Evolutionary conservation across 2,329 filamentous ascomycete genomes (phyloP), one percentile per base, ranked within the genome.

Genomic region (Cladosporium sp.): DNA sequence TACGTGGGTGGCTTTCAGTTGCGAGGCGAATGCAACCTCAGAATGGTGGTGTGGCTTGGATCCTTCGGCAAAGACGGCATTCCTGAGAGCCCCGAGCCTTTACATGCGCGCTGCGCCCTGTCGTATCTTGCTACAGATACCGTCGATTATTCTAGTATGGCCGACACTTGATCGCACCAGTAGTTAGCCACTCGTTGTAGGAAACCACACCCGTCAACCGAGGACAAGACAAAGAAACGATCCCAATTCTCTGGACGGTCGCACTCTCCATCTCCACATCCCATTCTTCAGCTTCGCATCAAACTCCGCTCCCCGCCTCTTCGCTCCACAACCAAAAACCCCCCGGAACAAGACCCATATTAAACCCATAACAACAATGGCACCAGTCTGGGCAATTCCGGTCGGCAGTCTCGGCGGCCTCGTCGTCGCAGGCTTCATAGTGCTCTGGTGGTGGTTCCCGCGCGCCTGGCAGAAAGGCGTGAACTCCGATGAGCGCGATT

Each of bases 391-490:
- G 67, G 70, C 69, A n/a, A 65, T 73, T 8, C 73, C 73, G 37
- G 71, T 73, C 14, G 72, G 71, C 62, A 66, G 73, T 14, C 69
- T 75, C 21, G 69, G 62, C 26, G 72, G 50, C 26, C 64, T 75
- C 12, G 68, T 69, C 35, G 67, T 69, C 31, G 35, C 66, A 16
- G 68, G 67, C 49, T 68, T 74, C 50, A 31, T 69, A 50, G 72
- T 73, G 61, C 62, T 74, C 63, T 74, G 70, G 69, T 73, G 69
- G 68, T 73, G 69, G 71, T 74, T 75, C 52, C 73, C 73, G 7
- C 69, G 70, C 33, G 56, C 67, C 11, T 74, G 67, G 63, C 66
- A 67, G 2, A 68, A 67, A 21, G 72, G 72, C 21, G 64, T 73
- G 11, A 59, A 67, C 14, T 59, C 59, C 14, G 72, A 74, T 29